Base-by-base conservation (phyloP, 805 yeast species). In the Candida sphagnicola region DNA sequence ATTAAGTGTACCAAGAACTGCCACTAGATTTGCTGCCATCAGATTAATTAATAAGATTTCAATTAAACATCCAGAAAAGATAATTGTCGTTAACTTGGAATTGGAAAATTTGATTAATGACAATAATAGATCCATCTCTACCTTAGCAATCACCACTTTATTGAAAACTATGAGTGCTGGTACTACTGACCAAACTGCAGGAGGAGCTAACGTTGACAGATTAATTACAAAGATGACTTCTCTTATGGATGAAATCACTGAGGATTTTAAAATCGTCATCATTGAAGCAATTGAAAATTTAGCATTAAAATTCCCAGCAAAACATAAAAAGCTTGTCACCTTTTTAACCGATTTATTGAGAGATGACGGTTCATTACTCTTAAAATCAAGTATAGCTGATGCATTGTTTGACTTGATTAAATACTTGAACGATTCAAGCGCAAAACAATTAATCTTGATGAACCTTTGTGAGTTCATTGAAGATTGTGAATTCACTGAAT, bases 391-490 rank as follows among this genome's bases (percentile, higher is more conserved):
- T 33, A 86, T 91, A 49, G 85, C 93, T 30, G 97, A 90, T 59
- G 95, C 98, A 2, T 75, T 93, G 48, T 87, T 90, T 50, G 98
- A 91, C 60, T 75, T 93, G 62, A 86, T 93, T 51, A 82, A 84
- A 49, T 88, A 83, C 56, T 81, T 88, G 43, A 95, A 96, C 15
- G 72, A 68, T 38, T 58, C 51, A 21, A 80, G 73, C 46, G 87
- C 95, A 11, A 78, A 86, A 54, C 93, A 85, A 50, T 62, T 77
- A 35, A 95, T 96, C 16, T 71, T 93, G 54, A 88, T 85, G 65
- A 83, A 83, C 61, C 74, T 93, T 52, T 89, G 98, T 73, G 99
- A 93, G 63, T 90, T 89, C 57, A 93, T 93, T 53, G 99, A 93
- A 66, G 99, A 93, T 71, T 93, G 98, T 68, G 99, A 93, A 67